These are phyloP conservation scores for Colletotrichum echinochloae DNA, from an alignment of 2,329 filamentous ascomycete genomes.

Conservation along the genomic window DNA sequence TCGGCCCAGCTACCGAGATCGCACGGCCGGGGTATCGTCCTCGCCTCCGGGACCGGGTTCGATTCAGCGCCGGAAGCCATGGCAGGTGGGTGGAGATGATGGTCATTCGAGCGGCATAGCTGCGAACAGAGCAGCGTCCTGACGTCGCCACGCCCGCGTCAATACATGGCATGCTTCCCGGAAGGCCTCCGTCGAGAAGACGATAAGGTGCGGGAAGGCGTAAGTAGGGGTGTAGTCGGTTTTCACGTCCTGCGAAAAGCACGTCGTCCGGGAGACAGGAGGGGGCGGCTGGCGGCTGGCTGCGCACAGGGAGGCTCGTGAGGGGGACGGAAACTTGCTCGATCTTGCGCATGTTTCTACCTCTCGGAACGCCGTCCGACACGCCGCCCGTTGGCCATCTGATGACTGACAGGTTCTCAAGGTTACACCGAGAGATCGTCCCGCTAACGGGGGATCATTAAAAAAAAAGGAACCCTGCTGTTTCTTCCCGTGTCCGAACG, in stretches of 20 bases:
- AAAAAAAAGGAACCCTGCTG: background rate
- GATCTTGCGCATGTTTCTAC: constrained; percentile 32
- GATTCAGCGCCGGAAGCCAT: background rate
- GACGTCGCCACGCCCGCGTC: background rate
- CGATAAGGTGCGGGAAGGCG: no score
- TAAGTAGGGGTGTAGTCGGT: background rate
- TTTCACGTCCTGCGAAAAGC: background rate
- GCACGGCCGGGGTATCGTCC: background rate
- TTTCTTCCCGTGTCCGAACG: background rate
- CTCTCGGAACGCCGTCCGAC: background rate
- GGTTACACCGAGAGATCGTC: background rate
- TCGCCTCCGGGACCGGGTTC: background rate
- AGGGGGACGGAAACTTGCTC: constrained; percentile 39
- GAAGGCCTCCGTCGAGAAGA: background rate
- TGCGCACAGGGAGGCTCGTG: background rate
- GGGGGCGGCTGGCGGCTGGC: no score
- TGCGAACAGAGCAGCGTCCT: constrained; percentile 3
- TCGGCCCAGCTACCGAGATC: constrained; percentile 6
- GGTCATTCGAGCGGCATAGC: background rate
- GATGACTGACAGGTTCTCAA: background rate
- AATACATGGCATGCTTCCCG: background rate
- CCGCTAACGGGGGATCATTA: background rate
- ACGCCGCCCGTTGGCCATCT: background rate
- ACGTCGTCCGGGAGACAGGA: background rate
- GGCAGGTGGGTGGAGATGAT: no score